These are phyloP conservation scores for Gynandropsis gynandra DNA, from an alignment of 345 rosid species.

Conservation along the genomic window DNA sequence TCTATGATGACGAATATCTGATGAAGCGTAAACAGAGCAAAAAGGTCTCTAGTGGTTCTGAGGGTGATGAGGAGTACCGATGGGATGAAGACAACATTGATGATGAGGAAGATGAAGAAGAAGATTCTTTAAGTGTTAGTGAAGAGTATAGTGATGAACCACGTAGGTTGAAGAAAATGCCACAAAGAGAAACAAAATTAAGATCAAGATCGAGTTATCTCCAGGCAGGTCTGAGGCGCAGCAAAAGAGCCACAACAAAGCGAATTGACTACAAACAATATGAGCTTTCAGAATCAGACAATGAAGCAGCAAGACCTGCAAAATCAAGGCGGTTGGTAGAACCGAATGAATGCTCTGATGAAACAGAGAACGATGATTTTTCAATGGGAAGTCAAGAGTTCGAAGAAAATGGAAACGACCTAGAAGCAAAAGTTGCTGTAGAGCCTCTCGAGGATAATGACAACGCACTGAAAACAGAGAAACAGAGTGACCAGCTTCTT, in stretches of 20 bases:
- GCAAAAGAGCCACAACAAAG: conserved; percentile 73
- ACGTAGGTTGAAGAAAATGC: conserved; percentile 50
- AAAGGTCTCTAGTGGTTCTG: conserved; percentile 74
- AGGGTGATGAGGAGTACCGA: conserved; percentile 89
- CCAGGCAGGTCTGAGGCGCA: conserved; percentile 80
- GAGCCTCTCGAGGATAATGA: conserved; percentile 29
- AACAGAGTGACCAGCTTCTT: conserved; percentile 37
- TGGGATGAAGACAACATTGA: conserved; percentile 78
- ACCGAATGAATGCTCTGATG: conserved; percentile 49
- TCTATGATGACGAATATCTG: conserved; percentile 86
- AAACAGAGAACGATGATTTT: conserved; percentile 52
- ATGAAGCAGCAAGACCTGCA: conserved; percentile 48
- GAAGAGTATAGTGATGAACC: conserved; percentile 76
- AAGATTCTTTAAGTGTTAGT: conserved; percentile 49
- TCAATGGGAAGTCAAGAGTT: conserved; percentile 58
- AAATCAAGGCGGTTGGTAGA: conserved; percentile 54
- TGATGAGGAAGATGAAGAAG: conserved; percentile 69
- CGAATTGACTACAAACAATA: conserved; percentile 63
- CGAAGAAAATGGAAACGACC: conserved; percentile 45
- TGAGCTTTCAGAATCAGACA: conserved; percentile 72
- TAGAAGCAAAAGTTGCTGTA: conserved; percentile 40
- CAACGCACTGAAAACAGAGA: conserved; percentile 28
- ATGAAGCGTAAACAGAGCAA: conserved; percentile 59
- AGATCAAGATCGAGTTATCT: conserved; percentile 58
- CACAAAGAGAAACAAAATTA: conserved; percentile 63